Evolutionary conservation across 75 land plant genomes (phyloP).

Genomic region (Larix kaempferi): DNA sequence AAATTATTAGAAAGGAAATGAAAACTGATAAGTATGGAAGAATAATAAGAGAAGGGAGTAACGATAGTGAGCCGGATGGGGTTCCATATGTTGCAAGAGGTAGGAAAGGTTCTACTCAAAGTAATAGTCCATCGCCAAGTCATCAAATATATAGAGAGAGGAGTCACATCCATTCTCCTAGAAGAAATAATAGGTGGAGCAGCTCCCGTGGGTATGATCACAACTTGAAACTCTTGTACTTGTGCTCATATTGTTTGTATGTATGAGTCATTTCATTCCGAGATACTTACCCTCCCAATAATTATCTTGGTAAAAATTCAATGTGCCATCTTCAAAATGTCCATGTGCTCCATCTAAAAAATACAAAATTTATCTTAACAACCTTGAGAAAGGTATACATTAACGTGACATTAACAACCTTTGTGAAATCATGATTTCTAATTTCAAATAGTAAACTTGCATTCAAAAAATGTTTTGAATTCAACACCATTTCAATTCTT

Average conservation of each 20-base stretch:
- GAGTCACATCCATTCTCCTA: conserved; percentile 31
- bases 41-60: background rate
- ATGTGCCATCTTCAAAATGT: background rate
- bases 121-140: conserved; percentile 12
- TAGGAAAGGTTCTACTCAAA: background rate
- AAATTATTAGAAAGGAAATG: background rate
- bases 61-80: conserved; percentile 12
- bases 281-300: background rate
- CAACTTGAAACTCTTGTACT: background rate
- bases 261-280: background rate
- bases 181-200: conserved; percentile 16
- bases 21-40: conserved; percentile 11
- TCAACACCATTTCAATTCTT: background rate
- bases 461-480: background rate
- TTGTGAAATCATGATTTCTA: background rate
- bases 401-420: background rate
- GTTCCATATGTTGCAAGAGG: background rate
- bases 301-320: background rate
- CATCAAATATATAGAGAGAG: conserved; percentile 26
- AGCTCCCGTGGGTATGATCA: conserved; percentile 31
- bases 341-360: background rate
- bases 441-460: background rate
- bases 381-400: background rate
- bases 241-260: background rate
- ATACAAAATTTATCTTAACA: background rate